Percentiles rank a stretch among this genome's conserved stretches.
phyloP scores from a whole-genome alignment of 192 early-diverging fungal species.

The Anaeromyces robustus region DNA sequence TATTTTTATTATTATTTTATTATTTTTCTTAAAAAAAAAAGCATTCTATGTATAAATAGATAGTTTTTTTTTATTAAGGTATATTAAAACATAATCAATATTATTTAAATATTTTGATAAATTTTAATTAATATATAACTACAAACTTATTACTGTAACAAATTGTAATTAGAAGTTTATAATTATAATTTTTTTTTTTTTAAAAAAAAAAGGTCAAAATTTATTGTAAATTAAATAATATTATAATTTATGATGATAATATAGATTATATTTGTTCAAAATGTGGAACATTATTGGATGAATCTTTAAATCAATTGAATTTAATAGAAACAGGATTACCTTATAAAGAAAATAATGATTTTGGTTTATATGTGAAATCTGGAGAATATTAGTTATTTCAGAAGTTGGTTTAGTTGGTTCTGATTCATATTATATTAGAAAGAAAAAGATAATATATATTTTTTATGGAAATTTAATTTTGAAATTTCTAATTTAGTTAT shows the following conservation, averaged over 20 bases:
- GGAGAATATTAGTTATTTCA: background rate
- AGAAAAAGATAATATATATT: background rate
- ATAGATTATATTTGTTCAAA: background rate
- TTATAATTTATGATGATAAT: background rate
- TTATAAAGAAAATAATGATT: background rate
- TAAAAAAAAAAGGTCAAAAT: background rate
- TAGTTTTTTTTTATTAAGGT: no score
- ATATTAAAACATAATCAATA: no score
- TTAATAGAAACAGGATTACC: background rate
- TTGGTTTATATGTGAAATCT: background rate
- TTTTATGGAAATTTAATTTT: no score
- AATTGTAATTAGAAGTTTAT: no score
- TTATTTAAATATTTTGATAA: no score
- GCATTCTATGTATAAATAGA: no score
- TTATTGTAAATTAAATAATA: background rate
- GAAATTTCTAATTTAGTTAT: no score
- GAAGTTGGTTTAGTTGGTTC: background rate
- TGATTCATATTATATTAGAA: background rate
- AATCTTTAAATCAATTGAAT: background rate
- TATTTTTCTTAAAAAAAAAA: no score
- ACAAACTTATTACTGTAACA: no score
- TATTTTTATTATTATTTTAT: no score
- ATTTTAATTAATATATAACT: no score
- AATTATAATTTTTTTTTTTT: no score
- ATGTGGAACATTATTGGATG: background rate